Base-by-base conservation (phyloP, 1,139 yeast genomes). In the Hansenula anomala region DNA sequence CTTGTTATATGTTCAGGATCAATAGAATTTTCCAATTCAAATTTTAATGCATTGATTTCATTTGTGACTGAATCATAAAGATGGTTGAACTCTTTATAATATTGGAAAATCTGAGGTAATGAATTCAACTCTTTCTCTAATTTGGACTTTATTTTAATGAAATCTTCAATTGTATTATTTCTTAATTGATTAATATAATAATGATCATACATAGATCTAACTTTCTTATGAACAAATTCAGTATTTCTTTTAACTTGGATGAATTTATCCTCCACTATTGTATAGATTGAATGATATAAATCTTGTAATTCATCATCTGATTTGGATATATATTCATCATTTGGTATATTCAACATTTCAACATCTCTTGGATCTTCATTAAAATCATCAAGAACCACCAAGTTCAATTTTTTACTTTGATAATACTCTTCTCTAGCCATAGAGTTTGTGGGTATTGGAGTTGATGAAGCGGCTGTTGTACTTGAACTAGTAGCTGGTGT, bases 181-280 rank as follows among this genome's bases (percentile, higher is more conserved):
- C 56, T 27, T 13, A 53, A 34, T 12, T 43, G 40, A 18, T 49
- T 48, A 26, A 53, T 48, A 41, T 45, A 51, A 15, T 42, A 45
- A 31, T 44, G 44, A 16, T 39, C 33, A 5, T 42, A 35, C 25
- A 47, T 38, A 9, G 56, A 41, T 12, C 33, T 41, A 12, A 53
- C 23, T 20, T 33, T 46, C 36, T 50, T 53, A 7, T 40, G 29
- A 13, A 53, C 23, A 25, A 53, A 53, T 8, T 41, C 41, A 2
- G 34, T 43, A 36, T 53, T 53, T 33, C 45, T 38, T 1, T 33
- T 27, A 6, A 51, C 43, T 34, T 53, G 57, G 6, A 38, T 30
- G 7, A 46, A 23, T 37, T 53, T 53, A 15, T 53, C 56, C 8
- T 37, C 26, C 9, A 51, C 31, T 2, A 40, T 12, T 6, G 52